A percentile compares a stretch with the other conserved stretches of the same genome.
Evolutionary conservation across 2,329 filamentous ascomycete species (phyloP).

Genomic region (Westerdykella sp.): DNA sequence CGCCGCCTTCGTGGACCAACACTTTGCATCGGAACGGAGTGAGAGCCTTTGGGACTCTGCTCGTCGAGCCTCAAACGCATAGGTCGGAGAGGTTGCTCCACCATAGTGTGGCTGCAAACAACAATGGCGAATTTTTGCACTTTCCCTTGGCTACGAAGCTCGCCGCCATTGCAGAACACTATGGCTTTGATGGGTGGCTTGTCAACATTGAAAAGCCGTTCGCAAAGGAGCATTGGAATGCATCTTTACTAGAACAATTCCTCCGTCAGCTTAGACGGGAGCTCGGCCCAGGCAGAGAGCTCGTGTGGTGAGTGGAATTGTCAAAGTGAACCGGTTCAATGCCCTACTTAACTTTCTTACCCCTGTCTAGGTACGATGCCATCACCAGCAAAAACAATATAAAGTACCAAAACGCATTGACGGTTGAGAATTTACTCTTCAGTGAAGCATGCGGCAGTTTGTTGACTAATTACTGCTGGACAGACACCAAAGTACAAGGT

Average conservation of each 20-base stretch:
- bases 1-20: conserved; percentile 44
- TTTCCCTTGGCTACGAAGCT: conserved; percentile 37
- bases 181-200: conserved; percentile 46
- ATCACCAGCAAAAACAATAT: conserved; percentile 39
- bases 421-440: conserved; percentile 34
- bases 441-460: conserved; percentile 35
- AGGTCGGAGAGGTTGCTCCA: conserved; percentile 27
- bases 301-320: conserved; percentile 36
- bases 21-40: conserved; percentile 44
- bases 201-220: conserved; percentile 44
- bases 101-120: conserved; percentile 1
- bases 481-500: conserved; percentile 16
- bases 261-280: conserved; percentile 33
- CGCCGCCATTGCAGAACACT: conserved; percentile 35
- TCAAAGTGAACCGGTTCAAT: neutral
- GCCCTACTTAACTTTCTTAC: neutral
- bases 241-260: conserved; percentile 30
- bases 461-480: conserved; percentile 45
- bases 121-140: conserved; percentile 4
- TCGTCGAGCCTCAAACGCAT: conserved; percentile 39
- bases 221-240: conserved; percentile 27
- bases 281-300: conserved; percentile 21
- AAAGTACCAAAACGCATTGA: conserved; percentile 43
- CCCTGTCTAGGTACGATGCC: conserved; percentile 40
- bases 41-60: conserved; percentile 39